A percentile compares a stretch with the other conserved stretches of the same genome.
phyloP scores from a whole-genome alignment of 2,329 filamentous ascomycete species.

The Macrophomina pseudophaseolina region DNA sequence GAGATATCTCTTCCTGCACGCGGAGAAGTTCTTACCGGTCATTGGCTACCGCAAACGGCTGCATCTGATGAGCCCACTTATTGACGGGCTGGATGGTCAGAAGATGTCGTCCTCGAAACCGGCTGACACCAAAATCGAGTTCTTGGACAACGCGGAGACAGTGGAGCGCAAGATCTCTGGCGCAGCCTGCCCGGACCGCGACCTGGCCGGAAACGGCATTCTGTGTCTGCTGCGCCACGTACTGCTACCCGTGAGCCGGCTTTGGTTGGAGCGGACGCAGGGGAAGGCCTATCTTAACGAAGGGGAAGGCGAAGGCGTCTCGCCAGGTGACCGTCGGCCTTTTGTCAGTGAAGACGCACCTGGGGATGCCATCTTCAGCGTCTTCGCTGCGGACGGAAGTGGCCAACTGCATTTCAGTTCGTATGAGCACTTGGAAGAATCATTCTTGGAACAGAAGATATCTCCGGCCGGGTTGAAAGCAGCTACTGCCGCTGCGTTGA shows the following conservation, averaged over 20 bases:
- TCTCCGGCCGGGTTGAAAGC: no score
- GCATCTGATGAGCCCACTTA: background rate
- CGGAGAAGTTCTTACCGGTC: background rate
- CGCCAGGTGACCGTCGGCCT: no score
- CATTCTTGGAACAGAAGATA: no score
- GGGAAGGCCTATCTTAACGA: no score
- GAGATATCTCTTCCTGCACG: background rate
- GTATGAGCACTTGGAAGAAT: no score
- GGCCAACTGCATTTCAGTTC: no score
- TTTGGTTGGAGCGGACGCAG: background rate
- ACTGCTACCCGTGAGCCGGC: background rate
- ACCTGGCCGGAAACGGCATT: background rate
- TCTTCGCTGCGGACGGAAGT: no score
- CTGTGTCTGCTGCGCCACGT: background rate
- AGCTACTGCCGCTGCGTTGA: no score
- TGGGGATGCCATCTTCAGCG: no score
- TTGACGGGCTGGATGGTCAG: background rate
- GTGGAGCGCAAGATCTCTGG: background rate
- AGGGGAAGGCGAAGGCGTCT: no score
- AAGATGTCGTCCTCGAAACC: background rate
- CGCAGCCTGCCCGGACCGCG: background rate
- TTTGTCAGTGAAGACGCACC: no score
- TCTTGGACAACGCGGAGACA: background rate
- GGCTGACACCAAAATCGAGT: background rate
- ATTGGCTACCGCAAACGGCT: constrained; percentile 1